A percentile compares a stretch with the other conserved stretches of the same genome.
Evolutionary conservation across 2,329 filamentous ascomycete genomes (phyloP).

Genomic region (Plenodomus tracheiphilus): DNA sequence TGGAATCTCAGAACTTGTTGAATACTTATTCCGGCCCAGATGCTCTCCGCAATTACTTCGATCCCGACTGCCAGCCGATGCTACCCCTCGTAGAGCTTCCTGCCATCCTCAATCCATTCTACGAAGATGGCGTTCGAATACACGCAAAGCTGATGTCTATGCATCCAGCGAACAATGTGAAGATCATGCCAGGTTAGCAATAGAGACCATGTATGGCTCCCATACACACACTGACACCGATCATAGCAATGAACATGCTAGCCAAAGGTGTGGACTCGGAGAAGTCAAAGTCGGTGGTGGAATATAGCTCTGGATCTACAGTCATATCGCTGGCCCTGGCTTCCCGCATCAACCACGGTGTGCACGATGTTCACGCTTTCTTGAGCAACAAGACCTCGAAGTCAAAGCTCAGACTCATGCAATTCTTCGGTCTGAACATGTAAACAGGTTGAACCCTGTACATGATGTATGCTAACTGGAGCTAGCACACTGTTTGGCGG

Average conservation of each 20-base stretch:
- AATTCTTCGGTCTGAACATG: conserved; percentile 29
- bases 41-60: conserved; percentile 61
- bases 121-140: conserved; percentile 62
- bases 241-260: conserved; percentile 25
- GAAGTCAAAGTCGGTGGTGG: conserved; percentile 21
- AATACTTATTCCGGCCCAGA: conserved; percentile 64
- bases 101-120: conserved; percentile 59
- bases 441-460: neutral
- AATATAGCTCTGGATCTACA: conserved; percentile 26
- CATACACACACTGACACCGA: neutral
- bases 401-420: conserved; percentile 21
- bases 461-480: neutral
- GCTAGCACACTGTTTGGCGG: conserved; percentile 56
- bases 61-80: conserved; percentile 61
- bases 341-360: conserved; percentile 22
- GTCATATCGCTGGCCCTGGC: conserved; percentile 26
- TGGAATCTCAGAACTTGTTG: conserved; percentile 13
- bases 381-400: conserved; percentile 25
- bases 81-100: conserved; percentile 66
- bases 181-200: conserved; percentile 60
- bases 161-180: conserved; percentile 68
- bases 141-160: conserved; percentile 70
- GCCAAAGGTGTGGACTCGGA: conserved; percentile 12
- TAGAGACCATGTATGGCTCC: too few relatives aligned
- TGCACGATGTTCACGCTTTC: conserved; percentile 20